A percentile compares a stretch with the other conserved stretches of the same genome.
Conservation (phyloP, 306 rosid genomes). For the Cucumis sativus region DNA sequence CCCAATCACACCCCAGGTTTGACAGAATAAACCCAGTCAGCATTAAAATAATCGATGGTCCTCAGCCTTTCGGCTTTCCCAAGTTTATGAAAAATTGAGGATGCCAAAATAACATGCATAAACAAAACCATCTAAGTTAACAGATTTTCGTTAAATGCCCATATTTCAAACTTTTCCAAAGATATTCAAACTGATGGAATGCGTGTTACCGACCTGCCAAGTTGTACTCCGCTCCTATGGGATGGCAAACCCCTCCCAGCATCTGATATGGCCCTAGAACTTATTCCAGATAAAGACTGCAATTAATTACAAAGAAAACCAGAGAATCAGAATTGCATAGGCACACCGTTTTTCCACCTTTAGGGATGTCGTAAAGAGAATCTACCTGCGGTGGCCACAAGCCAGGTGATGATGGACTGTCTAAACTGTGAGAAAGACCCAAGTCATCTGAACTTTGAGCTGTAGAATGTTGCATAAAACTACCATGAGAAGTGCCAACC, state of each 20-base stretch:
- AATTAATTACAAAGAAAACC: conserved; percentile 15
- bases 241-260: conserved; percentile 45
- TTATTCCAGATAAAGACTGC: conserved; percentile 51
- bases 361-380: conserved; percentile 6
- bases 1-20: neutral
- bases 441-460: conserved; percentile 50
- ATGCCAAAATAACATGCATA: neutral
- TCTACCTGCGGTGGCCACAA: conserved; percentile 57
- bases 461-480: conserved; percentile 29
- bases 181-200: neutral
- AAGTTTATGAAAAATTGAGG: neutral
- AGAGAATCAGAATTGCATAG: neutral
- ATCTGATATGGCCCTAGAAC: conserved; percentile 44
- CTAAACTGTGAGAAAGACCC: conserved; percentile 42
- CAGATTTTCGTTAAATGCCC: neutral
- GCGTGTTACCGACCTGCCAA: conserved; percentile 56
- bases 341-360: neutral
- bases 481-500: conserved; percentile 29
- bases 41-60: neutral
- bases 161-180: conserved; percentile 6
- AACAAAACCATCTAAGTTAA: neutral
- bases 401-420: conserved; percentile 59
- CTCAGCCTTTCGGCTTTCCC: neutral
- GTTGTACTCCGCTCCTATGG: conserved; percentile 59
- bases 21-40: neutral